Conservation (phyloP, 2,329 filamentous ascomycete genomes). For the Phaeomoniella chlamydospora region DNA sequence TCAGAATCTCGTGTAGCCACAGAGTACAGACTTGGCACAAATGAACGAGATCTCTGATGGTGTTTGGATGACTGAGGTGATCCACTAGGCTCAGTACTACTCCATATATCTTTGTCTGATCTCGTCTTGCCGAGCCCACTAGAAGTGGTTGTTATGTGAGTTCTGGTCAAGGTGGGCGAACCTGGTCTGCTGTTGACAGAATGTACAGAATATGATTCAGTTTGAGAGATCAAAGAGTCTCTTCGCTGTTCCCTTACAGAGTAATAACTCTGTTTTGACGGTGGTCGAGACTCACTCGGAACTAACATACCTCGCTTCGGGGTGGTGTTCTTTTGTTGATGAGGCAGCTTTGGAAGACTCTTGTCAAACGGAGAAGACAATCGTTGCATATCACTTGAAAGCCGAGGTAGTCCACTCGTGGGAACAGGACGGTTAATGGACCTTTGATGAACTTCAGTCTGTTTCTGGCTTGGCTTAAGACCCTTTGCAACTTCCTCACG, state of each 20-base stretch:
- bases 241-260: constrained; percentile 21
- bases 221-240: constrained; percentile 24
- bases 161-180: constrained; percentile 22
- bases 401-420: background rate
- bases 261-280: constrained; percentile 16
- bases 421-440: background rate
- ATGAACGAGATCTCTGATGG: constrained; percentile 22
- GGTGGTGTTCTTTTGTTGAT: constrained; percentile 4
- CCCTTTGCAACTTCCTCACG: constrained; percentile 3
- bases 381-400: constrained; percentile 4
- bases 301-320: background rate
- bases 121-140: constrained; percentile 26
- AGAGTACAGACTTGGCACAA: constrained; percentile 29
- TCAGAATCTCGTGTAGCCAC: constrained; percentile 27
- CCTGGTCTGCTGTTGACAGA: constrained; percentile 19
- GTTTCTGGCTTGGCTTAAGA: background rate
- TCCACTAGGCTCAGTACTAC: constrained; percentile 14
- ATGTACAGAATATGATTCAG: constrained; percentile 25
- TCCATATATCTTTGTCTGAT: constrained; percentile 23
- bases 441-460: background rate
- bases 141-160: constrained; percentile 24
- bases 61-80: constrained; percentile 10
- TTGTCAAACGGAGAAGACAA: constrained; percentile 7
- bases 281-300: constrained; percentile 4
- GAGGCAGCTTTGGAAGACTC: constrained; percentile 4